Base-by-base conservation (phyloP, 805 yeast genomes). In the Metschnikowia kofuensis region DNA sequence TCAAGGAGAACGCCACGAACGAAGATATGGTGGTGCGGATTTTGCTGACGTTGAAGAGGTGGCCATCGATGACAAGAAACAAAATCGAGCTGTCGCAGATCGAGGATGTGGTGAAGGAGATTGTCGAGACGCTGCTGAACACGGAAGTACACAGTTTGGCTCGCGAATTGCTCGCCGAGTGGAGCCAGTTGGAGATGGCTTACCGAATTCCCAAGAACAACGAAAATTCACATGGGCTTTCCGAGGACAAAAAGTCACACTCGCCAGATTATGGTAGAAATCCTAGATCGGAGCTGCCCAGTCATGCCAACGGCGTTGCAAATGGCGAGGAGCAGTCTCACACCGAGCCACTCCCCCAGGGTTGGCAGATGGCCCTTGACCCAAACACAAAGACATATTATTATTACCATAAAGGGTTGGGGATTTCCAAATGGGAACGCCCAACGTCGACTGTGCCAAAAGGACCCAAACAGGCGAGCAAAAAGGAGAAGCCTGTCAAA, bases 181-280 rank as follows among this genome's bases (percentile, higher is more conserved):
- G 97, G 97, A 72, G 83, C 40, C 70, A 70, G 27, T 77, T 88
- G 50, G 84, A 86, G 61, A 82, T 88, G 79, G 91, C 90, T n/a
- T 87, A 85, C 61, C 78, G 94, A 40, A 91, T 92, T 44, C 91
- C 95, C 1, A 84, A 91, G 57, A 76, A 75, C 36, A 67, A 32
- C 29, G 53, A 46, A 9, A 40, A 45, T 21, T 35, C 45, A 2
- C 35, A 37, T 13, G 38, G 36, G 11, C 14, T 21, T 9, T 13
- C 36, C 11, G 50, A 40, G 14, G 56, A 54, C 4, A 16, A 32
- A 14, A 29, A 35, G 16, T 38, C 47, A 7, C 42, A 38, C 14
- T 50, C 58, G 14, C 59, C 57, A 6, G 47, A 38, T 16, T 50
- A 40, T 29, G 56, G 52, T 11, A 35, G 60, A 13, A 51, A 51